A percentile compares a stretch with the other conserved stretches of the same genome.
phyloP scores from a whole-genome alignment of 345 rosid species.

The Melaleuca quinquenervia region DNA sequence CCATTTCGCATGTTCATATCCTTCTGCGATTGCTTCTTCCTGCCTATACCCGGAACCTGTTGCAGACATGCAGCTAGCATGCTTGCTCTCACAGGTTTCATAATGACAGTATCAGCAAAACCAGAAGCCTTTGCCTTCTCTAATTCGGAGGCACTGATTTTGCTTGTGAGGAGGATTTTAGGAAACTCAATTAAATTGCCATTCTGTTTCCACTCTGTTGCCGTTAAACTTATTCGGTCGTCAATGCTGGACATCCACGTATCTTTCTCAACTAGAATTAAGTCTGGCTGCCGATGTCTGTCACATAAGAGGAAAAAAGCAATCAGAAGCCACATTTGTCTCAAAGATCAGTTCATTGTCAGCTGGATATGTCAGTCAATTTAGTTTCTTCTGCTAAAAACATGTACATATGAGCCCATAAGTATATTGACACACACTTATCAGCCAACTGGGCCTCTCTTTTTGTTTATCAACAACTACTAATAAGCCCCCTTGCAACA shows the following conservation, averaged over 20 bases:
- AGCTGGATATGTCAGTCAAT: not conserved
- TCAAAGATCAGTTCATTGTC: not conserved
- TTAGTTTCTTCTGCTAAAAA: not conserved
- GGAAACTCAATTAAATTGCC: conserved; percentile 41
- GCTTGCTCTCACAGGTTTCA: conserved; percentile 94
- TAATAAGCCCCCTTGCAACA: not conserved
- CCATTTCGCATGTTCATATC: conserved; percentile 24
- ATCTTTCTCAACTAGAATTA: conserved; percentile 88
- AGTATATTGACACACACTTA: not conserved
- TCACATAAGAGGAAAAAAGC: not conserved
- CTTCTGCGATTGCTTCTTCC: conserved; percentile 37
- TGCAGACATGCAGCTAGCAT: conserved; percentile 96
- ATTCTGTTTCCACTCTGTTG: conserved; percentile 35
- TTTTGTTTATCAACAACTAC: not conserved
- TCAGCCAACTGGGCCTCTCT: not conserved
- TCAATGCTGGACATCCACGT: conserved; percentile 62
- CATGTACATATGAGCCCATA: not conserved
- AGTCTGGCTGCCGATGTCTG: conserved; percentile 25
- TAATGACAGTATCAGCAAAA: conserved; percentile 74
- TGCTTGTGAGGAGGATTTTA: conserved; percentile 72
- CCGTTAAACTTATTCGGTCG: conserved; percentile 13
- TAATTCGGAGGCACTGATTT: conserved; percentile 46
- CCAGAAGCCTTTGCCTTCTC: conserved; percentile 77
- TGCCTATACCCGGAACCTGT: conserved; percentile 64
- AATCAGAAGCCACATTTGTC: not conserved